These are phyloP conservation scores for Gnetum montanum DNA, from an alignment of 75 land plant species.

Conservation along the genomic window DNA sequence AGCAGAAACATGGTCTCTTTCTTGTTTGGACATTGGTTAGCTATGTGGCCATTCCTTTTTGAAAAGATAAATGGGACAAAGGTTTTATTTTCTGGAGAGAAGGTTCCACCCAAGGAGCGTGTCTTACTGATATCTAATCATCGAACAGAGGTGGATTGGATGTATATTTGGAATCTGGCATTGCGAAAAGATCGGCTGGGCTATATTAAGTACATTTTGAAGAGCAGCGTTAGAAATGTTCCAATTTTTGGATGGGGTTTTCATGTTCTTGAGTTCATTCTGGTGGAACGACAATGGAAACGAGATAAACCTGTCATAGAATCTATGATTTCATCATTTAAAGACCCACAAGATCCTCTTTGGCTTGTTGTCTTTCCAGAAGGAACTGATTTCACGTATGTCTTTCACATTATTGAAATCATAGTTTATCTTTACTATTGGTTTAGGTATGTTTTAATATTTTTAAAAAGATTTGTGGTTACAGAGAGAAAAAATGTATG, in stretches of 20 bases:
- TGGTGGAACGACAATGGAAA: constrained; percentile 84
- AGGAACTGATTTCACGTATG: constrained; percentile 93
- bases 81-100: constrained; percentile 81
- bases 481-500: constrained; percentile 74
- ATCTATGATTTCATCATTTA: constrained; percentile 58
- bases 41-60: constrained; percentile 91
- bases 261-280: constrained; percentile 79
- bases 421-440: not conserved
- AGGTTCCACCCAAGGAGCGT: constrained; percentile 58
- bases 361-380: constrained; percentile 95
- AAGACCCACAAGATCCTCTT: constrained; percentile 52
- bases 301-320: constrained; percentile 52
- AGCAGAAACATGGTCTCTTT: constrained; percentile 54
- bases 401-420: not conserved
- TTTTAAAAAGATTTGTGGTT: not conserved
- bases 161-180: constrained; percentile 97
- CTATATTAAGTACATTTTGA: constrained; percentile 77
- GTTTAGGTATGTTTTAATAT: not conserved
- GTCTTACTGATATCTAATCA: constrained; percentile 79
- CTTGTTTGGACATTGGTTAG: constrained; percentile 76
- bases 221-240: constrained; percentile 79
- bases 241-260: constrained; percentile 98
- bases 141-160: constrained; percentile 98
- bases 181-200: constrained; percentile 69
- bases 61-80: constrained; percentile 85